Conservation (phyloP, 2,329 filamentous ascomycete genomes). For the Ilyonectria robusta region DNA sequence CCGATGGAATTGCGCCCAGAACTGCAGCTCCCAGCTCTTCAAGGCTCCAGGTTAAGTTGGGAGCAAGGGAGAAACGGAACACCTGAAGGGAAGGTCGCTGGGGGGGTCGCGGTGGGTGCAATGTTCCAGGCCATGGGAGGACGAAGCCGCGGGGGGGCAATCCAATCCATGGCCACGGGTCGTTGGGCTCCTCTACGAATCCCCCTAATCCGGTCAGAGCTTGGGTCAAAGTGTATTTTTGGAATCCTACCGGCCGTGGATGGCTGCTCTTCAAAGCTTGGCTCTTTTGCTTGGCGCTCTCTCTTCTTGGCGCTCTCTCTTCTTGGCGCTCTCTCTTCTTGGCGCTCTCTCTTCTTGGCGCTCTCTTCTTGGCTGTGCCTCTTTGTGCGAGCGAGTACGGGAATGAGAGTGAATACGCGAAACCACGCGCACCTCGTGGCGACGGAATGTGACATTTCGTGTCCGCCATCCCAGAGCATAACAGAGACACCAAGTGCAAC, state of each 20-base stretch:
- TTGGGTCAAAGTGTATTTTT: conserved; percentile 25
- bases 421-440: not conserved
- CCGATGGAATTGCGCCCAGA: not conserved
- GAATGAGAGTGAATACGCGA: no score
- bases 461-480: not conserved
- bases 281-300: not conserved
- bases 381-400: not conserved
- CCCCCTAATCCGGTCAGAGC: not conserved
- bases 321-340: not conserved
- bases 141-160: not conserved
- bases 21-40: not conserved
- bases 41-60: not conserved
- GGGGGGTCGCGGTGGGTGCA: no score
- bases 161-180: not conserved
- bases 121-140: not conserved
- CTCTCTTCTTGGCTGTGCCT: not conserved
- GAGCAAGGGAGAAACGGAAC: not conserved
- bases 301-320: not conserved
- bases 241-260: conserved; percentile 14
- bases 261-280: not conserved
- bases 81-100: not conserved
- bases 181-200: not conserved
- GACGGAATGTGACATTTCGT: not conserved
- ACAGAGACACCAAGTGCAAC: not conserved
- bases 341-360: no score